Evolutionary conservation across 2,329 filamentous ascomycete genomes (phyloP), one percentile per base, ranked within the genome.

Genomic region (Aspergillus proliferans): DNA sequence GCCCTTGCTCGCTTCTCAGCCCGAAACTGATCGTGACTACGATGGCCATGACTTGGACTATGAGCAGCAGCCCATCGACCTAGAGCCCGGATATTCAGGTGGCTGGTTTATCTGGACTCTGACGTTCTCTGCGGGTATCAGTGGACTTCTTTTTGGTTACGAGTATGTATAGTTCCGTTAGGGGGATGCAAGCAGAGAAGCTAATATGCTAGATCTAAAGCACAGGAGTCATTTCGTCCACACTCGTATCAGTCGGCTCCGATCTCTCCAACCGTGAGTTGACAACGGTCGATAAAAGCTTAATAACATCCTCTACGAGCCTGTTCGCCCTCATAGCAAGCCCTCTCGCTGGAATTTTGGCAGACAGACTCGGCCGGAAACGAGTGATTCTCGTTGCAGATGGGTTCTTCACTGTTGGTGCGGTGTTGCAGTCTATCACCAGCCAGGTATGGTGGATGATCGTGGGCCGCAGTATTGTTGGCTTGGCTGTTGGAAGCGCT

Each of bases 201-300:
- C 51, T 62, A 46, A 61, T 46, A 49, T 50, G 48, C 47, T 45
- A 21, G 36, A 46, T 50, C 49, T 57, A 70, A 50, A 72, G 77
- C 58, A 83, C 81, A 33, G 81, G 80, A 33, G 79, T 83, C 14
- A 82, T 83, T 48, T 81, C 78, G 33, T 80, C 79, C 1, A 82
- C 79, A 2, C 72, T 84, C 48, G 73, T 84, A 22, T 78, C 76
- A 3, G 75, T 83, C 50, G 69, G 70, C 43, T 69, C 75, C 2
- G 77, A 80, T 55, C 72, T 82, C 22, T 80, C 78, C 6, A 61
- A 70, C 38, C 75, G 74, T 6, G 49, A 64, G 8, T 61, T 79
- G 40, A 75, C 75, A 6, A 82, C 76, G 1, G 64, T 80, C 14
- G 79, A 83, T 60, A 81, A 83, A 58, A 76, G 74, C 49, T 64